phyloP scores from a whole-genome alignment of 495 filamentous ascomycete genomes.

The Tuber indicum region DNA sequence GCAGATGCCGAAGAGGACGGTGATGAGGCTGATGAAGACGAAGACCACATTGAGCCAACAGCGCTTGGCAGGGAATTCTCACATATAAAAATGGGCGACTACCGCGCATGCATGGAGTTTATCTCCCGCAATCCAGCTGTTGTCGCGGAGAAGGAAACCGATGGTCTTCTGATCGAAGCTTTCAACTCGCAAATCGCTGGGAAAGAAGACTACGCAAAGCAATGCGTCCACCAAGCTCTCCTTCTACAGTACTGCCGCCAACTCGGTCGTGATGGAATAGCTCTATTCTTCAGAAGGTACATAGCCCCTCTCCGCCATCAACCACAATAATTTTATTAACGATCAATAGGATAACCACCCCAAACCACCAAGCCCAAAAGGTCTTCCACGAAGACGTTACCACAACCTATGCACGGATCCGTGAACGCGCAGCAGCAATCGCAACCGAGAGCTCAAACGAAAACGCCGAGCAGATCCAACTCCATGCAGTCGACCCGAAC shows the following conservation, averaged over 20 bases:
- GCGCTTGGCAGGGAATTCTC: slow-evolving; percentile 70
- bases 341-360: slow-evolving; percentile 67
- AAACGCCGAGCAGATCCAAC: slow-evolving; percentile 78
- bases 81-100: slow-evolving; percentile 68
- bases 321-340: slow-evolving; percentile 11
- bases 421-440: slow-evolving; percentile 69
- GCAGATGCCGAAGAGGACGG: slow-evolving; percentile 53
- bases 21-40: slow-evolving; percentile 56
- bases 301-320: background rate
- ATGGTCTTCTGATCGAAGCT: slow-evolving; percentile 81
- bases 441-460: slow-evolving; percentile 58
- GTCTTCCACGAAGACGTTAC: slow-evolving; percentile 90
- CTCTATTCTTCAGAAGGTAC: slow-evolving; percentile 88
- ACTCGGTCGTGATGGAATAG: slow-evolving; percentile 78
- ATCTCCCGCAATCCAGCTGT: slow-evolving; percentile 68
- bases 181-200: slow-evolving; percentile 77
- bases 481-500: slow-evolving; percentile 90
- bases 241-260: slow-evolving; percentile 90
- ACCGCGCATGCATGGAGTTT: slow-evolving; percentile 64
- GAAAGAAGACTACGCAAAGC: slow-evolving; percentile 66
- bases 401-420: slow-evolving; percentile 75
- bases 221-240: slow-evolving; percentile 90
- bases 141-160: slow-evolving; percentile 78
- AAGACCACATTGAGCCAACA: slow-evolving; percentile 67
- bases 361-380: slow-evolving; percentile 81